A percentile compares a stretch with the other conserved stretches of the same genome.
These are phyloP conservation scores for Mycena alexandri DNA, from an alignment of 768 basidiomycete species.

Conservation along the genomic window DNA sequence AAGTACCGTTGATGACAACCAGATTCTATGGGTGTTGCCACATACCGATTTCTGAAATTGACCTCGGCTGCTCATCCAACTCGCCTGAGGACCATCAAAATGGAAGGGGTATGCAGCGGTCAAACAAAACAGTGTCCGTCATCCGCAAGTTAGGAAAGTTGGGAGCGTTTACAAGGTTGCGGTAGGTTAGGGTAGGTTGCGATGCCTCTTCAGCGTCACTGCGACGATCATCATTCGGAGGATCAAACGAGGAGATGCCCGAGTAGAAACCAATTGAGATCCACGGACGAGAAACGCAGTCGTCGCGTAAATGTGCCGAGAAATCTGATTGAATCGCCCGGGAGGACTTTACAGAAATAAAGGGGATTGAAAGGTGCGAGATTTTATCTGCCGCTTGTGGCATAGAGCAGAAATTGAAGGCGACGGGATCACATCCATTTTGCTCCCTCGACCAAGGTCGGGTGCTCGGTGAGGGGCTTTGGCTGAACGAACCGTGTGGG, in stretches of 20 bases:
- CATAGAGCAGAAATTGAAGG: too few species aligned
- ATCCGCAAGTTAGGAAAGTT: too few species aligned
- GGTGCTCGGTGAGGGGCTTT: too few species aligned
- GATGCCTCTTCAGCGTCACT: slow-evolving; percentile 16
- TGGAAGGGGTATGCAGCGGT: slow-evolving; percentile 13
- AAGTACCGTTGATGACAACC: slow-evolving; percentile 9
- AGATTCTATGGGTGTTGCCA: slow-evolving; percentile 12
- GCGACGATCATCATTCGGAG: slow-evolving; percentile 17
- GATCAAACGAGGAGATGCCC: slow-evolving; percentile 15
- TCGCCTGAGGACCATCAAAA: slow-evolving; percentile 14
- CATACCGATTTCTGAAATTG: slow-evolving; percentile 18
- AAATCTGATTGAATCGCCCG: slow-evolving; percentile 7
- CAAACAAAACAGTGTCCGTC: slow-evolving; percentile 21
- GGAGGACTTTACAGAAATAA: slow-evolving; percentile 8
- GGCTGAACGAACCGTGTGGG: too few species aligned
- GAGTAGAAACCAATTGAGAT: slow-evolving; percentile 11
- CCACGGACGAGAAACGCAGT: slow-evolving; percentile 10
- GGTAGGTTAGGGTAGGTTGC: too few species aligned
- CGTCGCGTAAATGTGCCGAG: slow-evolving; percentile 5
- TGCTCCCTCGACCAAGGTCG: too few species aligned
- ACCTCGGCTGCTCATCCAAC: slow-evolving; percentile 13
- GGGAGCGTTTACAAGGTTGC: slow-evolving; percentile 8
- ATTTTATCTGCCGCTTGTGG: not conserved
- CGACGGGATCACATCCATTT: too few species aligned
- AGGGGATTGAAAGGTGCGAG: slow-evolving; percentile 1